phyloP scores from a whole-genome alignment of 2,329 filamentous ascomycete species.

The Apiospora pterosperma region DNA sequence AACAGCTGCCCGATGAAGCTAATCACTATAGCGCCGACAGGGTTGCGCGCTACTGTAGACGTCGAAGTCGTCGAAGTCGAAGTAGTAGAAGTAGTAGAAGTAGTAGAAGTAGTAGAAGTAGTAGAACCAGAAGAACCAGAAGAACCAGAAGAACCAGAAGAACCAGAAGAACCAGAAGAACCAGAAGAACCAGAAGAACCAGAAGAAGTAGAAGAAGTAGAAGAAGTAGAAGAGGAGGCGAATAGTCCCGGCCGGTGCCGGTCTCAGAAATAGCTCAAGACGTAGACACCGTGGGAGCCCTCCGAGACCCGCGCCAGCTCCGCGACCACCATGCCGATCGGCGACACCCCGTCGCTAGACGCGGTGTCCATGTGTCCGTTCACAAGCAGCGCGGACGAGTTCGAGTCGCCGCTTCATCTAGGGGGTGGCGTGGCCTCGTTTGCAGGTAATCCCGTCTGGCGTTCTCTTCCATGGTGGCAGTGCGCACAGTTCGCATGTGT shows the following conservation, averaged over 20 bases:
- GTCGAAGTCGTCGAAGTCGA: too few relatives aligned
- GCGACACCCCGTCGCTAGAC: conserved; percentile 5
- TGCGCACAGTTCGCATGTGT: too few relatives aligned
- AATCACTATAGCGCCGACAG: conserved; percentile 5
- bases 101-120: too few relatives aligned
- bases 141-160: too few relatives aligned
- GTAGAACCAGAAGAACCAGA: too few relatives aligned
- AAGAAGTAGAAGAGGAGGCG: background rate
- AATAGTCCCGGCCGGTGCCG: conserved; percentile 8
- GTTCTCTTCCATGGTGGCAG: background rate
- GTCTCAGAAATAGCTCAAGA: conserved; percentile 15
- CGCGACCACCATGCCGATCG: conserved; percentile 12
- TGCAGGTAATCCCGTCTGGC: background rate
- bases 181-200: too few relatives aligned
- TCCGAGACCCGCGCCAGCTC: conserved; percentile 7
- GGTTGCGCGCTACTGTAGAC: background rate
- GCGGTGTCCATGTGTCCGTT: background rate
- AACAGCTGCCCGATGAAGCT: conserved; percentile 14
- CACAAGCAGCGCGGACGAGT: background rate
- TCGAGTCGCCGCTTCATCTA: background rate
- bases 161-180: too few relatives aligned
- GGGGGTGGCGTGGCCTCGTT: background rate
- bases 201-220: too few relatives aligned
- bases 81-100: too few relatives aligned
- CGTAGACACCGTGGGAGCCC: conserved; percentile 6